phyloP scores from a whole-genome alignment of 2,329 filamentous ascomycete genomes.

The Cladophialophora psammophila region DNA sequence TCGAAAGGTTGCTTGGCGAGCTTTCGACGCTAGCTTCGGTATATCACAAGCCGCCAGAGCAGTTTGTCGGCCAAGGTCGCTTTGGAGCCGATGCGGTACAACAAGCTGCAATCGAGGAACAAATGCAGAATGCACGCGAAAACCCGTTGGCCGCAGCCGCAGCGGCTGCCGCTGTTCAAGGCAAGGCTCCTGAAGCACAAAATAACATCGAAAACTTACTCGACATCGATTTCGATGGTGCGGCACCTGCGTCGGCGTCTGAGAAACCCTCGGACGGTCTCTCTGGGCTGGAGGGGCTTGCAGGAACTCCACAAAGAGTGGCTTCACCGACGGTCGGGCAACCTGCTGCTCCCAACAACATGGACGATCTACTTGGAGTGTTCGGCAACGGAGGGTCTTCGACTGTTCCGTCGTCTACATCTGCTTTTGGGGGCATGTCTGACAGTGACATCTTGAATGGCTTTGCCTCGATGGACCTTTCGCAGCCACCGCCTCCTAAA shows the following conservation, averaged over 20 bases:
- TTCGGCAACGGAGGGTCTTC: constrained; percentile 61
- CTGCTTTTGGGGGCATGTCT: constrained; percentile 45
- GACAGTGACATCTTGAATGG: constrained; percentile 74
- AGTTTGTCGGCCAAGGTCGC: constrained; percentile 95
- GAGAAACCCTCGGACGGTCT: constrained; percentile 67
- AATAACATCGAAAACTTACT: constrained; percentile 92
- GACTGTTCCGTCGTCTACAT: constrained; percentile 44
- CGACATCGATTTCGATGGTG: constrained; percentile 95
- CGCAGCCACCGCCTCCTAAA: constrained; percentile 60
- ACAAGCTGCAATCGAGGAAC: constrained; percentile 93
- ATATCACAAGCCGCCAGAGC: constrained; percentile 97
- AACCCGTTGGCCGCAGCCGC: constrained; percentile 92
- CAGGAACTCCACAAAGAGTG: constrained; percentile 63
- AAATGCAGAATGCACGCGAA: constrained; percentile 87
- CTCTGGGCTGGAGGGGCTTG: constrained; percentile 67
- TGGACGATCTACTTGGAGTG: constrained; percentile 82
- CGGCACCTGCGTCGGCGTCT: constrained; percentile 85
- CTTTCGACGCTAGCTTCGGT: constrained; percentile 95
- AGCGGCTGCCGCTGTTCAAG: constrained; percentile 68
- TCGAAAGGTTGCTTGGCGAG: constrained; percentile 89
- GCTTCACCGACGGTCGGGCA: constrained; percentile 52
- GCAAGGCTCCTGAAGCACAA: constrained; percentile 62
- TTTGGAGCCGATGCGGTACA: constrained; percentile 95
- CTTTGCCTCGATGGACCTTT: constrained; percentile 81
- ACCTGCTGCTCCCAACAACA: constrained; percentile 57